Percentiles rank a stretch among this genome's conserved stretches.
phyloP scores from a whole-genome alignment of 352 stramenopile genomes.

The Hyaloperonospora brassicae region DNA sequence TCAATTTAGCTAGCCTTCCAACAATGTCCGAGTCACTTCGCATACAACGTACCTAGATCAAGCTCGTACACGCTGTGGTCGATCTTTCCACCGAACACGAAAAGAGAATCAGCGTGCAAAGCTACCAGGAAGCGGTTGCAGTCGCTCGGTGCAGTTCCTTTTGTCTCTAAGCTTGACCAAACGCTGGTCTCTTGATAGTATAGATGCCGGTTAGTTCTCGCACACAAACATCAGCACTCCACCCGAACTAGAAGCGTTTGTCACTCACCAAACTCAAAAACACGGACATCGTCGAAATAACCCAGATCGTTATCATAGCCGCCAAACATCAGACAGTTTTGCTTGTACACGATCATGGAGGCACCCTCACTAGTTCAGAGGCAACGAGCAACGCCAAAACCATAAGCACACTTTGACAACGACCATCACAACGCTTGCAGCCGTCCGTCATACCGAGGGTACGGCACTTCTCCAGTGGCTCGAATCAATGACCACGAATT shows the following conservation, averaged over 20 bases:
- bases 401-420: not conserved
- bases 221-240: not conserved
- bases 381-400: not conserved
- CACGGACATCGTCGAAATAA: slow-evolving; percentile 93
- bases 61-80: slow-evolving; percentile 94
- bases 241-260: not conserved
- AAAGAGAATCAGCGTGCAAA: slow-evolving; percentile 88
- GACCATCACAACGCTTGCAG: no score
- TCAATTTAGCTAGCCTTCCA: not conserved
- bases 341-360: slow-evolving; percentile 87
- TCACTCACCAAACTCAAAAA: slow-evolving; percentile 93
- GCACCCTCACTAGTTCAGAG: slow-evolving; percentile 59
- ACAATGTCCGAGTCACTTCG: not conserved
- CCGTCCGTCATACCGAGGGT: slow-evolving; percentile 36
- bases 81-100: slow-evolving; percentile 91
- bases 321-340: slow-evolving; percentile 91
- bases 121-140: slow-evolving; percentile 92
- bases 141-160: slow-evolving; percentile 86
- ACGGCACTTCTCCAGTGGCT: slow-evolving; percentile 48
- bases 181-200: slow-evolving; percentile 39
- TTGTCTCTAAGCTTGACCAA: slow-evolving; percentile 88
- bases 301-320: slow-evolving; percentile 92
- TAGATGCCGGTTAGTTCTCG: not conserved
- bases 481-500: slow-evolving; percentile 32
- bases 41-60: slow-evolving; percentile 45